These are phyloP conservation scores for Zymoseptoria tritici DNA, from an alignment of 2,329 filamentous ascomycete genomes.

Conservation along the genomic window DNA sequence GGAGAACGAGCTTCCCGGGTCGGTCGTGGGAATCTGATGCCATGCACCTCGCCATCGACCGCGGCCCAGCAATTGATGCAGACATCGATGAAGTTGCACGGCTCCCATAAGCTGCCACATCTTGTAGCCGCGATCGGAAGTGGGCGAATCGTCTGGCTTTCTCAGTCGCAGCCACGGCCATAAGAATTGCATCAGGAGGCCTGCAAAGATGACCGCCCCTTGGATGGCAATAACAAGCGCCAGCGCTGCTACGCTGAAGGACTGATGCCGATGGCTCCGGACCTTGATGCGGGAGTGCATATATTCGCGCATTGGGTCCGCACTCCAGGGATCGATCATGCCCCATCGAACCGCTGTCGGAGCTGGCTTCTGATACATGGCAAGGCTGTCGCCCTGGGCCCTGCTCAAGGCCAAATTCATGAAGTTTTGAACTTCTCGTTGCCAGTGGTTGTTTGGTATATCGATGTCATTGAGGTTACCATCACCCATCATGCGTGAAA, in stretches of 20 bases:
- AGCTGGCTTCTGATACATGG: background rate
- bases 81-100: background rate
- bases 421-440: background rate
- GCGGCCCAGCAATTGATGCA: background rate
- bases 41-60: background rate
- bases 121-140: background rate
- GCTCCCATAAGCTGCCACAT: background rate
- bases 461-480: background rate
- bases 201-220: background rate
- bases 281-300: background rate
- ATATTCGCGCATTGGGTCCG: background rate
- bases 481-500: background rate
- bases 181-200: background rate
- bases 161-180: background rate
- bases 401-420: background rate
- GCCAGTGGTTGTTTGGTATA: background rate
- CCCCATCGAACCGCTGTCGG: background rate
- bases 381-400: background rate
- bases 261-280: background rate
- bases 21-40: background rate
- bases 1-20: background rate
- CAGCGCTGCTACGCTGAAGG: background rate
- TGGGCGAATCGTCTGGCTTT: background rate
- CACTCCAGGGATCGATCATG: background rate
- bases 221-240: background rate